Evolutionary conservation across 768 basidiomycete species (phyloP).

Genomic region (Pulveroboletus ravenelii): DNA sequence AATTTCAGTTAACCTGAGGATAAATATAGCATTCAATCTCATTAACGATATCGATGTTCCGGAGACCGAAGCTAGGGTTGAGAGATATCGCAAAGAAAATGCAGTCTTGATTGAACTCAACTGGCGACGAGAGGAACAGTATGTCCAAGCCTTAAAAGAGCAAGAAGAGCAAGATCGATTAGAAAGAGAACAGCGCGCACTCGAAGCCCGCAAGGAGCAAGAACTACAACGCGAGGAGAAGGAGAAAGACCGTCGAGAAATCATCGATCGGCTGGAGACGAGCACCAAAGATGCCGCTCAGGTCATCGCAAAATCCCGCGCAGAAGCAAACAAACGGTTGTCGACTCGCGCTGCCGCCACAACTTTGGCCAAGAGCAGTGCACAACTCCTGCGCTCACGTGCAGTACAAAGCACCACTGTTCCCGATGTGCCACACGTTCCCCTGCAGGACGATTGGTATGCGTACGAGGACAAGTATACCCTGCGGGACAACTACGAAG

Average conservation of each 20-base stretch:
- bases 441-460: conserved; percentile 73
- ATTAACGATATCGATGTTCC: conserved; percentile 82
- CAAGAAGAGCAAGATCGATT: conserved; percentile 76
- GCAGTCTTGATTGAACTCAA: conserved; percentile 81
- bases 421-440: conserved; percentile 77
- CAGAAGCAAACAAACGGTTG: conserved; percentile 57
- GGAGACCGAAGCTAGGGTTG: conserved; percentile 80
- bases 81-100: conserved; percentile 74
- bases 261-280: conserved; percentile 79
- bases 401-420: conserved; percentile 61
- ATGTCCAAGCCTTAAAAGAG: conserved; percentile 64
- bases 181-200: conserved; percentile 65
- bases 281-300: conserved; percentile 67
- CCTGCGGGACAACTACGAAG: conserved; percentile 58
- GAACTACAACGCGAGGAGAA: conserved; percentile 75
- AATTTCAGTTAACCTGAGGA: neutral
- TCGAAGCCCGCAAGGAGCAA: conserved; percentile 60
- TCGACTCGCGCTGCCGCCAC: conserved; percentile 47
- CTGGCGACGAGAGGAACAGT: conserved; percentile 74
- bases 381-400: conserved; percentile 53
- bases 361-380: conserved; percentile 41
- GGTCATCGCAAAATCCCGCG: conserved; percentile 64
- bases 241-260: conserved; percentile 64
- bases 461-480: conserved; percentile 66
- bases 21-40: conserved; percentile 78